Evolutionary conservation across 495 filamentous ascomycete species (phyloP), one percentile per base, ranked within the genome.

Genomic region (Neurospora hispaniola): DNA sequence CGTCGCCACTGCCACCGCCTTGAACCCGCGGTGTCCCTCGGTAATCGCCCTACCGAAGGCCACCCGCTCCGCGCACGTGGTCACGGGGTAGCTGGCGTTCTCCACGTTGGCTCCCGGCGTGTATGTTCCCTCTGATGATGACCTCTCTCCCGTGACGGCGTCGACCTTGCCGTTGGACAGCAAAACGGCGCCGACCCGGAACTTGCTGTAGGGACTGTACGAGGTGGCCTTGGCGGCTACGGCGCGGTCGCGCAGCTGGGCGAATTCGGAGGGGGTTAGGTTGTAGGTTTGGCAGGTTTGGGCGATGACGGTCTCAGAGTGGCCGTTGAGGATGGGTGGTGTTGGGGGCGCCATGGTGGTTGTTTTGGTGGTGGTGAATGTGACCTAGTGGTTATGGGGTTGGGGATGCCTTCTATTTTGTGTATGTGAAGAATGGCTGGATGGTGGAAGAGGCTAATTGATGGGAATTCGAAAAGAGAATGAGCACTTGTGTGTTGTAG

Each of bases 181-280:
- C 71, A 99, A 82, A 42, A 90, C 89, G 68, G 92, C 90, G 73
- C 96, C 96, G 75, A 99, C 96, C 48, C 88, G 93, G 89, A 98
- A 99, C 71, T 90, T 87, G 75, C 93, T 96, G 85, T 99, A 98
- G 11, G 94, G 96, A 87, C 93, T 94, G 85, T 97, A 96, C 46
- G 94, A 91, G n/a, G 83, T 81, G 10, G 82, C 85, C 80, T 94
- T 94, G 74, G 93, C 92, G 42, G 85, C 86, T 35, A 85, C 82
- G 69, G 89, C 88, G 75, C 86, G 86, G 39, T 79, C 75, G 12
- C 85, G 86, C 54, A 97, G 88, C 41, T 83, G 83, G 71, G 83
- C 72, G 76, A 95, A 87, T 77, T 95, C 89, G 39, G 81, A 76
- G 8, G 81, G 76, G 6, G 88, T 85, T 14, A 95, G 83, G 46